phyloP scores from a whole-genome alignment of 139 green algal genomes.

The Asterochloris erici region DNA sequence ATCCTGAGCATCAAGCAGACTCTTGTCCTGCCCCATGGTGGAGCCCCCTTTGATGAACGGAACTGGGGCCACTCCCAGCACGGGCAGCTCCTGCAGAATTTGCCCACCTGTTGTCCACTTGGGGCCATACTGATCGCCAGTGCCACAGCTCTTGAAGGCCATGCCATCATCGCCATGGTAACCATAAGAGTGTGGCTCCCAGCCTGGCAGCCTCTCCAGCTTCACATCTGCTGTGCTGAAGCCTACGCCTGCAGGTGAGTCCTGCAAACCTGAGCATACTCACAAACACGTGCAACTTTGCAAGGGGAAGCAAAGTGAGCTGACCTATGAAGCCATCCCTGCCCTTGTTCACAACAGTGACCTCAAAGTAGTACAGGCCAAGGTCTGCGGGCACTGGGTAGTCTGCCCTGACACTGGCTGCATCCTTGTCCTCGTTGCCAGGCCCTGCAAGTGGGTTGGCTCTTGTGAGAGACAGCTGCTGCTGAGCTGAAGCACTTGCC shows the following conservation, averaged over 20 bases:
- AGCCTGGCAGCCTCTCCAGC: constrained; percentile 72
- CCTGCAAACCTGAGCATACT: background rate
- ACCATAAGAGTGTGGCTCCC: constrained; percentile 78
- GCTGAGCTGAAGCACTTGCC: too few relatives aligned
- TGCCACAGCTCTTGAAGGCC: constrained; percentile 57
- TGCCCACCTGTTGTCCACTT: constrained; percentile 43
- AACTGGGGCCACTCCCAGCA: background rate
- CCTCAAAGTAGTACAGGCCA: constrained; percentile 80
- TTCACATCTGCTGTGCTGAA: constrained; percentile 60
- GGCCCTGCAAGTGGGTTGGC: constrained; percentile 33
- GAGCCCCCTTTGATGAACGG: too few relatives aligned
- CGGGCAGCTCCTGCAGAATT: background rate
- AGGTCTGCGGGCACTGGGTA: constrained; percentile 51
- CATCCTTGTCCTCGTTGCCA: constrained; percentile 62
- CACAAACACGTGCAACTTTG: background rate
- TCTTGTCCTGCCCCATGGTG: too few relatives aligned
- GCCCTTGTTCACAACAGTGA: constrained; percentile 57
- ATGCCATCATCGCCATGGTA: constrained; percentile 79
- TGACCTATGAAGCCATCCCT: constrained; percentile 70
- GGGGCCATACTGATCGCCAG: constrained; percentile 52
- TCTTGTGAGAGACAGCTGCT: background rate
- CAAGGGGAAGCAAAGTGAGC: background rate
- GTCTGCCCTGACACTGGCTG: constrained; percentile 68
- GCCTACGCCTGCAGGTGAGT: constrained; percentile 53
- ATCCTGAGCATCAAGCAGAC: too few relatives aligned